These are phyloP conservation scores for Meredithiella fracta DNA, from an alignment of 2,329 filamentous ascomycete species.

Conservation along the genomic window DNA sequence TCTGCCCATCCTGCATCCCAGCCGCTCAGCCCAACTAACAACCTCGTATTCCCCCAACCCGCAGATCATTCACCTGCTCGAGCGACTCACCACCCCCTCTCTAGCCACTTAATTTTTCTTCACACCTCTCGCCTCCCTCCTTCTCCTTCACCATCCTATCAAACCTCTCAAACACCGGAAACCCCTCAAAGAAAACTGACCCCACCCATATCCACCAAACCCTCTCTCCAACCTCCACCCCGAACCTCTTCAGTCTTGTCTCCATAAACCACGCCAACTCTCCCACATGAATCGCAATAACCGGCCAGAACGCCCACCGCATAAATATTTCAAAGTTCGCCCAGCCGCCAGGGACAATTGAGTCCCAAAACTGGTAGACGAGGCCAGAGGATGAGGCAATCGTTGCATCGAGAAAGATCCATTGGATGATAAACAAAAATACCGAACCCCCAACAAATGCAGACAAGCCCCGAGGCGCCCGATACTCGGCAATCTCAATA, in stretches of 20 bases:
- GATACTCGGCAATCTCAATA: slow-evolving; percentile 27
- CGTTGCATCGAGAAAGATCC: slow-evolving; percentile 16
- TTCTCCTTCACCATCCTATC: slow-evolving; percentile 29
- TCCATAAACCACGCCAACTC: slow-evolving; percentile 44
- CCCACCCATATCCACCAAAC: slow-evolving; percentile 40
- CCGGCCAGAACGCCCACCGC: slow-evolving; percentile 37
- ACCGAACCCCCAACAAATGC: slow-evolving; percentile 30
- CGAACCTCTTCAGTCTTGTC: slow-evolving; percentile 30
- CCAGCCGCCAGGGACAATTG: slow-evolving; percentile 29
- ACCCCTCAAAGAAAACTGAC: slow-evolving; percentile 38
- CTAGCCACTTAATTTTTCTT: slow-evolving; percentile 26
- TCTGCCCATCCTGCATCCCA: too few relatives aligned
- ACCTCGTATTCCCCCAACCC: slow-evolving; percentile 4
- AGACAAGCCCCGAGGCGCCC: slow-evolving; percentile 22
- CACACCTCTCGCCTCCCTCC: slow-evolving; percentile 24
- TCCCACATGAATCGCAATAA: slow-evolving; percentile 45
- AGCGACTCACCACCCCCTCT: neutral
- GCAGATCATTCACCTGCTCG: too few relatives aligned
- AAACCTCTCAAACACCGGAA: slow-evolving; percentile 27
- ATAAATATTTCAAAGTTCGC: slow-evolving; percentile 42
- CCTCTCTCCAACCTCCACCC: slow-evolving; percentile 28
- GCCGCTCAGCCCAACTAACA: neutral
- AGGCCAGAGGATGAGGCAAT: neutral
- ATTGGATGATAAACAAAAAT: slow-evolving; percentile 30
- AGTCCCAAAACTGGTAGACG: neutral